Conservation (phyloP, 192 early-diverging fungal genomes). For the Coemansia sp. region DNA sequence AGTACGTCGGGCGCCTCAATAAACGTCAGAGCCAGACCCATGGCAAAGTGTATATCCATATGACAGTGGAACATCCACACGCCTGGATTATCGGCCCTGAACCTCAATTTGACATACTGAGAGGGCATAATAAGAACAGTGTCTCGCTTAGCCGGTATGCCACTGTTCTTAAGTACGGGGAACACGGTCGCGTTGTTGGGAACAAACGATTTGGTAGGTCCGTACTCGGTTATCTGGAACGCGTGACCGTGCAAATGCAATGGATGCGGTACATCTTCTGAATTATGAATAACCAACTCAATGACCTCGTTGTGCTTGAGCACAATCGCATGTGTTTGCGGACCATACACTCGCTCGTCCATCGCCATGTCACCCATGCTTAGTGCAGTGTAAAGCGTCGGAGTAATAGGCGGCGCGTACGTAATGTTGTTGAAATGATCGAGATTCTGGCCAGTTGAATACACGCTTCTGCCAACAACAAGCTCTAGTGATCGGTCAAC, state of each 20-base stretch:
- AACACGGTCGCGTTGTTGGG: slow-evolving; percentile 17
- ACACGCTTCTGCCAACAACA: slow-evolving; percentile 57
- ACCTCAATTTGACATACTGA: slow-evolving; percentile 66
- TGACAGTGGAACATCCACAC: slow-evolving; percentile 87
- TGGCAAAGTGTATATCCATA: slow-evolving; percentile 55
- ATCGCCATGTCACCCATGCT: slow-evolving; percentile 58
- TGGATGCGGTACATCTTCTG: slow-evolving; percentile 64
- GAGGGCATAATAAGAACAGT: slow-evolving; percentile 59
- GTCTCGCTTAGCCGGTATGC: slow-evolving; percentile 58
- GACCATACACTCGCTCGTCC: slow-evolving; percentile 62
- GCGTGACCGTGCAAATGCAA: slow-evolving; percentile 83
- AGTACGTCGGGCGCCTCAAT: slow-evolving; percentile 68
- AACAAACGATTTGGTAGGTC: slow-evolving; percentile 54
- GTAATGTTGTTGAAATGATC: slow-evolving; percentile 74
- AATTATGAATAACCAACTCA: slow-evolving; percentile 73
- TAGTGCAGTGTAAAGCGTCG: slow-evolving; percentile 66
- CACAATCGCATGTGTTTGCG: slow-evolving; percentile 61
- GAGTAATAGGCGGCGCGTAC: slow-evolving; percentile 63
- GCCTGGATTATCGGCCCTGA: slow-evolving; percentile 78
- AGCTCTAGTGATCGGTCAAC: slow-evolving; percentile 49
- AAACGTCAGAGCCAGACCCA: slow-evolving; percentile 71
- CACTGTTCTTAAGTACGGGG: slow-evolving; percentile 16
- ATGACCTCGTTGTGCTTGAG: slow-evolving; percentile 62
- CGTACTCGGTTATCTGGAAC: slow-evolving; percentile 68
- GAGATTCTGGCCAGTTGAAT: slow-evolving; percentile 67